Evolutionary conservation across 225 moss, liverwort and hornwort genomes (phyloP).

Genomic region (Rhytidiadelphus loreus): DNA sequence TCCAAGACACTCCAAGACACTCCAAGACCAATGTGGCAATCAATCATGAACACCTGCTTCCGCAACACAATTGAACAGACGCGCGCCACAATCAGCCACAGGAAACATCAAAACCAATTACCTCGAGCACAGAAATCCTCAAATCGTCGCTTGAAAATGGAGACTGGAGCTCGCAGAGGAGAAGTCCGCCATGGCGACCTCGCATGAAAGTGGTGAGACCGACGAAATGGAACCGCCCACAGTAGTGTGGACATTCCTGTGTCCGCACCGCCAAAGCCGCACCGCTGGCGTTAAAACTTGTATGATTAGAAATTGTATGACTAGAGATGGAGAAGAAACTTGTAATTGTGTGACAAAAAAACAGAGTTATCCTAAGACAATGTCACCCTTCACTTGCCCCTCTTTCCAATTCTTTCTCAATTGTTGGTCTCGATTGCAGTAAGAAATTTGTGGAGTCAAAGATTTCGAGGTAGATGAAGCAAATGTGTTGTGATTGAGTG

Average conservation of each 20-base stretch:
- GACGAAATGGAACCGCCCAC: constrained; percentile 3
- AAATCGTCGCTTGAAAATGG: neutral
- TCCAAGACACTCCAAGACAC: neutral
- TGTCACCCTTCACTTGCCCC: neutral
- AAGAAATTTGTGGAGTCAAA: neutral
- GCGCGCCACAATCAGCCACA: neutral
- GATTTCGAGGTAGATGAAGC: neutral
- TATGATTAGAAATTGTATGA: neutral
- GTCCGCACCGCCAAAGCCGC: neutral
- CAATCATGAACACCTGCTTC: neutral
- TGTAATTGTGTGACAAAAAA: neutral
- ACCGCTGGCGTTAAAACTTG: neutral
- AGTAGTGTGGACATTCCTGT: constrained; percentile 17
- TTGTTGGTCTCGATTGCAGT: neutral
- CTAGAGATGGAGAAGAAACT: neutral
- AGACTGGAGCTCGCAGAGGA: neutral
- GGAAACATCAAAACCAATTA: neutral
- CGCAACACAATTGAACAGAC: neutral
- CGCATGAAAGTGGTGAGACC: neutral
- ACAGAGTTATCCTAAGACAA: neutral
- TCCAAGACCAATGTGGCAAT: neutral
- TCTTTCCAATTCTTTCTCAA: neutral
- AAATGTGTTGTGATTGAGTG: neutral
- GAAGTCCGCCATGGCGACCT: neutral
- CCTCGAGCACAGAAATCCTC: constrained; percentile 1